A percentile compares a stretch with the other conserved stretches of the same genome.
phyloP scores from a whole-genome alignment of 2,329 filamentous ascomycete genomes.

The Aureobasidium vineae region DNA sequence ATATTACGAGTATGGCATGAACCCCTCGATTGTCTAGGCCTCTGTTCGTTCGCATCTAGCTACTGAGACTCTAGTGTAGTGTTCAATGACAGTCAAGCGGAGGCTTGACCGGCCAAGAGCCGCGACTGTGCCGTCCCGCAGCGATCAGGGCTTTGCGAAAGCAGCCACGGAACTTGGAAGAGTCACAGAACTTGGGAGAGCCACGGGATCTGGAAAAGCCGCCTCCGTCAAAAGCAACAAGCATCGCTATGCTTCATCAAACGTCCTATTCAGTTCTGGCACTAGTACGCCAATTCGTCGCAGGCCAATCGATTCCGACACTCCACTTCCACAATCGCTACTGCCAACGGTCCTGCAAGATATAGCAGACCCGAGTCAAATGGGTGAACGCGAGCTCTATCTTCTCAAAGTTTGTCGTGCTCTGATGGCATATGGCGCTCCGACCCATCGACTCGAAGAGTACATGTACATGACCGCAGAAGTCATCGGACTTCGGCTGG shows the following conservation, averaged over 20 bases:
- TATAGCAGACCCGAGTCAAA: not conserved
- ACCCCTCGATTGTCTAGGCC: not conserved
- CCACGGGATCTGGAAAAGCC: too few relatives aligned
- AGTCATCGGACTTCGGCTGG: constrained; percentile 79
- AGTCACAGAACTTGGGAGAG: too few relatives aligned
- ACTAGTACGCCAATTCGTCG: not conserved
- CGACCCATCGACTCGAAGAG: constrained; percentile 59
- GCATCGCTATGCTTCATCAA: not conserved
- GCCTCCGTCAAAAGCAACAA: not conserved
- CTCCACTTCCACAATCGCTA: not conserved
- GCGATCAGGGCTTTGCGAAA: too few relatives aligned
- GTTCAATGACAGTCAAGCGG: not conserved
- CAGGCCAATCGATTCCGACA: not conserved
- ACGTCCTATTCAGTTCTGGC: constrained; percentile 1
- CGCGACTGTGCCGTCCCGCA: not conserved
- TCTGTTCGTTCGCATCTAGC: too few relatives aligned
- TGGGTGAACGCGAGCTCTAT: not conserved
- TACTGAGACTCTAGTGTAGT: not conserved
- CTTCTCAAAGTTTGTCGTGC: constrained; percentile 6
- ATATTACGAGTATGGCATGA: not conserved
- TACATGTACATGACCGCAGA: constrained; percentile 82
- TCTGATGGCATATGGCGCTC: not conserved
- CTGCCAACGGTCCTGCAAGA: not conserved
- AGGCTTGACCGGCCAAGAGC: not conserved
- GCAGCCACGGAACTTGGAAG: not conserved